Evolutionary conservation across 2,329 filamentous ascomycete species (phyloP).

Genomic region (Fusarium armeniacum): DNA sequence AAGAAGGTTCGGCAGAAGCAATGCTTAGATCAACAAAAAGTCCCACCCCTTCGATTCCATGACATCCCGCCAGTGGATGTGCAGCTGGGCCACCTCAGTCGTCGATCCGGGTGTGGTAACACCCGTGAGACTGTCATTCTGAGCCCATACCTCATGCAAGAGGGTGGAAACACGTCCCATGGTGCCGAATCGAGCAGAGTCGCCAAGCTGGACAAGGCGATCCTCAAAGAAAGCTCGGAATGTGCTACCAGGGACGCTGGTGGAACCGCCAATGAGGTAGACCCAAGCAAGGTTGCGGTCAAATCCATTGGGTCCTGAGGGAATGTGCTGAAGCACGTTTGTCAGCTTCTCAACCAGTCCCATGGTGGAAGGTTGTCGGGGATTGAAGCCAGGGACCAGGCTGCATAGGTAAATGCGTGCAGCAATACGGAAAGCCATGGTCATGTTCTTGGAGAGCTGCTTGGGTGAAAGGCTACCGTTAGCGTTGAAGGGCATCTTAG

Average conservation of each 20-base stretch:
- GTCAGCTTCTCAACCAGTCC: slow-evolving; percentile 84
- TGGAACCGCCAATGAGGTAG: slow-evolving; percentile 86
- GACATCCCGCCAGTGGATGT: slow-evolving; percentile 93
- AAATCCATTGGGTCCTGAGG: slow-evolving; percentile 83
- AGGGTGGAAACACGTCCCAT: slow-evolving; percentile 87
- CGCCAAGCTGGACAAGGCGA: slow-evolving; percentile 80
- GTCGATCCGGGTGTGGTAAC: slow-evolving; percentile 55
- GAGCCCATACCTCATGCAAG: slow-evolving; percentile 86
- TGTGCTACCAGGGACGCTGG: slow-evolving; percentile 77
- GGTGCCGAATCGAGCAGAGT: slow-evolving; percentile 83
- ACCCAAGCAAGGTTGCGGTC: slow-evolving; percentile 96
- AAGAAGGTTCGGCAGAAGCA: slow-evolving; percentile 46
- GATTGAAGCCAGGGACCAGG: slow-evolving; percentile 88
- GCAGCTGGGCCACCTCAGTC: slow-evolving; percentile 65
- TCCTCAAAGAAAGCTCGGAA: slow-evolving; percentile 86
- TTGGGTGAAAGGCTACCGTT: slow-evolving; percentile 84
- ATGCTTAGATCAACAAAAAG: slow-evolving; percentile 83
- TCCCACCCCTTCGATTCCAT: slow-evolving; percentile 95
- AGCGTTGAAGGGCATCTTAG: slow-evolving; percentile 72
- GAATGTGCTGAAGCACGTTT: slow-evolving; percentile 83
- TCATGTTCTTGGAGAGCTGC: slow-evolving; percentile 90
- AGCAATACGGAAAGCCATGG: slow-evolving; percentile 88
- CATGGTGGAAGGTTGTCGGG: slow-evolving; percentile 78
- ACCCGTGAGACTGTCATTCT: slow-evolving; percentile 71
- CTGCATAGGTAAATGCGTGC: slow-evolving; percentile 98